These are phyloP conservation scores for Castanopsis chinensis DNA, from an alignment of 306 rosid species.

Conservation along the genomic window DNA sequence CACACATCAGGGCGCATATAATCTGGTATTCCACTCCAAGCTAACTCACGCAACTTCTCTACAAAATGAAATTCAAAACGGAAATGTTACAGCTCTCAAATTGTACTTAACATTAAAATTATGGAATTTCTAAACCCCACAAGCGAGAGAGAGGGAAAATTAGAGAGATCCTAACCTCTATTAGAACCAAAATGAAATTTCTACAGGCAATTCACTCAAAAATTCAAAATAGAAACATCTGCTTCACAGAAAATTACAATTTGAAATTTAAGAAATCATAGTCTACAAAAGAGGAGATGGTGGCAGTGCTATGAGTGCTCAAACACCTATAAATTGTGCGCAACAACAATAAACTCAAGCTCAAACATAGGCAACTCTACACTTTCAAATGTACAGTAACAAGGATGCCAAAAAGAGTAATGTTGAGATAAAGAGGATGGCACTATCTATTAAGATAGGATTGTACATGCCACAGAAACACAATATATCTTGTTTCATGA, in stretches of 20 bases:
- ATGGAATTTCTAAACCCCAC: not conserved
- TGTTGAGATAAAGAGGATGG: not conserved
- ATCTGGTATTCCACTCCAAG: conserved; percentile 94
- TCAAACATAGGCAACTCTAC: not conserved
- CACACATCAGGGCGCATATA: conserved; percentile 92
- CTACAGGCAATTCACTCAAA: not conserved
- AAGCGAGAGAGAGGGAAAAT: not conserved
- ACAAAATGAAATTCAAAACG: conserved; percentile 27
- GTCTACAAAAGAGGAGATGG: not conserved
- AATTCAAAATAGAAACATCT: not conserved
- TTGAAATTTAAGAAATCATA: not conserved
- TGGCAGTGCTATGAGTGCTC: not conserved
- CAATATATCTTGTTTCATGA: not conserved
- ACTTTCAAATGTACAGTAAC: not conserved
- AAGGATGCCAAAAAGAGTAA: not conserved
- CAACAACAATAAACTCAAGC: not conserved
- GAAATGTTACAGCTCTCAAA: conserved; percentile 3
- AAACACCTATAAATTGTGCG: not conserved
- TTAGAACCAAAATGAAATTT: not conserved
- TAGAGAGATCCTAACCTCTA: not conserved
- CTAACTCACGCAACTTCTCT: conserved; percentile 93
- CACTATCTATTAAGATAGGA: not conserved
- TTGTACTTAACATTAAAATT: not conserved
- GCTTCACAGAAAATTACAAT: not conserved
- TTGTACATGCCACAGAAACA: not conserved